These are phyloP conservation scores for Hypoxylon sp. DNA, from an alignment of 2,329 filamentous ascomycete species.

Conservation along the genomic window DNA sequence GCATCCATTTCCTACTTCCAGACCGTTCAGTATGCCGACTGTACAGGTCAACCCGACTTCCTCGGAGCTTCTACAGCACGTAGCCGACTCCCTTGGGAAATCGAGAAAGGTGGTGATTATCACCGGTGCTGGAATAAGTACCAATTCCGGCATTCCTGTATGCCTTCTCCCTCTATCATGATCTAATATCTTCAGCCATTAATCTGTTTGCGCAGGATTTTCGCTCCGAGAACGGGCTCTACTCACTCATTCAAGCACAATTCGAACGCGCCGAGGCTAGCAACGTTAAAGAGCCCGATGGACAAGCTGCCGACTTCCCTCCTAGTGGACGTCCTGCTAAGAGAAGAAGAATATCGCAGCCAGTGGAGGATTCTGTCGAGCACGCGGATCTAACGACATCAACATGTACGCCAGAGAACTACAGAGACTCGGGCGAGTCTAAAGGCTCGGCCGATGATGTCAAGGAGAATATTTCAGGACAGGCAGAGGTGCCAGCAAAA, in stretches of 20 bases:
- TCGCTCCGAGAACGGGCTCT: conserved; percentile 75
- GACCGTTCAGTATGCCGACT: conserved; percentile 61
- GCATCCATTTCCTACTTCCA: neutral
- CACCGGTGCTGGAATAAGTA: conserved; percentile 77
- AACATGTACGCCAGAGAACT: conserved; percentile 16
- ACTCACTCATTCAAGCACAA: conserved; percentile 74
- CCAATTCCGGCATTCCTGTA: conserved; percentile 78
- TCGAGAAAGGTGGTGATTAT: conserved; percentile 75
- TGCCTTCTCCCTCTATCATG: conserved; percentile 33
- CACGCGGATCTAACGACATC: conserved; percentile 38
- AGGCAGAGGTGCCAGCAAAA: neutral
- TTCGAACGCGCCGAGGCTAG: conserved; percentile 62
- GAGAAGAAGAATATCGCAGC: conserved; percentile 36
- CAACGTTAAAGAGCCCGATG: conserved; percentile 40
- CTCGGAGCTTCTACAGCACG: conserved; percentile 64
- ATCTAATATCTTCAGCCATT: conserved; percentile 29
- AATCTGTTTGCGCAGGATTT: conserved; percentile 64
- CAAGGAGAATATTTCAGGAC: neutral
- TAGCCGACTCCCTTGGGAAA: conserved; percentile 70
- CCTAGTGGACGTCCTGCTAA: conserved; percentile 42
- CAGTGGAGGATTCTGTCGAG: conserved; percentile 43
- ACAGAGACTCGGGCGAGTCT: conserved; percentile 7
- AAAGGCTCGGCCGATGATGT: neutral
- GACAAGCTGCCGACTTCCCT: conserved; percentile 38
- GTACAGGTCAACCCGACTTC: conserved; percentile 61